These are phyloP conservation scores for Xylariaceae sp. DNA, from an alignment of 2,329 filamentous ascomycete species.

Conservation along the genomic window DNA sequence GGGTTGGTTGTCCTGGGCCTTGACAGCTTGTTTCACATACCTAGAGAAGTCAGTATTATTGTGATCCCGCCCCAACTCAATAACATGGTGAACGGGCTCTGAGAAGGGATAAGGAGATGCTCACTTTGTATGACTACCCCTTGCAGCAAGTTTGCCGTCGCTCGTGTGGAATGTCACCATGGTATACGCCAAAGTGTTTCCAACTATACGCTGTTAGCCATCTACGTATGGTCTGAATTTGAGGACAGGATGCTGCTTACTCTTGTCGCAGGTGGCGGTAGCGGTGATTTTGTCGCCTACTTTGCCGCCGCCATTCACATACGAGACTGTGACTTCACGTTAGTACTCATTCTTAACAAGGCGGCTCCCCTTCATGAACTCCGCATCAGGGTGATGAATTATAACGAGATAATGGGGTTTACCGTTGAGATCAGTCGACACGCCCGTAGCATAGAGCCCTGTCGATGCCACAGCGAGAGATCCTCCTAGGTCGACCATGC, in stretches of 20 bases:
- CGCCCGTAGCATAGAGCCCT: slow-evolving; percentile 57
- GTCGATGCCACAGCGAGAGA: slow-evolving; percentile 61
- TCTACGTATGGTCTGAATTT: no score
- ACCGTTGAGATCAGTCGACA: slow-evolving; percentile 62
- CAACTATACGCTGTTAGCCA: slow-evolving; percentile 41
- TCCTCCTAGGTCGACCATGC: slow-evolving; percentile 63
- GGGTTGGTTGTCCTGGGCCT: slow-evolving; percentile 22
- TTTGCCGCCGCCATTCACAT: slow-evolving; percentile 53
- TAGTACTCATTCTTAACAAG: no score
- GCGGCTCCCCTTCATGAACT: background rate
- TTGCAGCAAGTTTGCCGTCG: slow-evolving; percentile 54
- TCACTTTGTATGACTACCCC: slow-evolving; percentile 63
- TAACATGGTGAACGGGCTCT: background rate
- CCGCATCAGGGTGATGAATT: no score
- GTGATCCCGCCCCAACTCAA: background rate
- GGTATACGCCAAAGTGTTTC: slow-evolving; percentile 59
- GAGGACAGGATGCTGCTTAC: slow-evolving; percentile 34
- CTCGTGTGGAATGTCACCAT: slow-evolving; percentile 54
- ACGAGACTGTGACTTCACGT: slow-evolving; percentile 47
- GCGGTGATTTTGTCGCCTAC: slow-evolving; percentile 52
- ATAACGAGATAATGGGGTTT: slow-evolving; percentile 4
- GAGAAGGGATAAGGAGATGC: slow-evolving; percentile 16
- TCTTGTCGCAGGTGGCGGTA: slow-evolving; percentile 57
- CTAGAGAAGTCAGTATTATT: slow-evolving; percentile 29
- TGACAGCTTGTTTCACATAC: slow-evolving; percentile 36